Percentiles rank a stretch among this genome's conserved stretches.
These are phyloP conservation scores for Nematocida sp. DNA, from an alignment of 371 early-diverging fungal species.

Conservation along the genomic window DNA sequence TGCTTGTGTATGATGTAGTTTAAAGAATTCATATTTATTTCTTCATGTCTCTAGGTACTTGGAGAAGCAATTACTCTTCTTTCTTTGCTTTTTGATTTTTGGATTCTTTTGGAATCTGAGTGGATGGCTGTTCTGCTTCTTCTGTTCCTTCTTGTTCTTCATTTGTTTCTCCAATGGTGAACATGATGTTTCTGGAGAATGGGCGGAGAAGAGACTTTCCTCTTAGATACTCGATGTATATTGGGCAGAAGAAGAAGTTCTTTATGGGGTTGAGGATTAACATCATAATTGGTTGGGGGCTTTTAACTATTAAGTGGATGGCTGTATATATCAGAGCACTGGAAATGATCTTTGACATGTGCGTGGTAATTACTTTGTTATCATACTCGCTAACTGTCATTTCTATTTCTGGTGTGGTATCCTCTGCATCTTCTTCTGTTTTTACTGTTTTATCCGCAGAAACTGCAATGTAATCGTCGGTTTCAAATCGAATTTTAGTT, in stretches of 20 bases:
- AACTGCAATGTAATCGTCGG: conserved; percentile 51
- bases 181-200: conserved; percentile 65
- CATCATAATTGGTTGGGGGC: conserved; percentile 61
- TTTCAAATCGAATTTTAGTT: conserved; percentile 58
- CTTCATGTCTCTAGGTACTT: neutral
- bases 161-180: conserved; percentile 31
- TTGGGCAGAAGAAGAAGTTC: conserved; percentile 63
- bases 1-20: too few species aligned
- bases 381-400: conserved; percentile 66
- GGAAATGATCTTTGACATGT: conserved; percentile 40
- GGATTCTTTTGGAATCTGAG: conserved; percentile 10
- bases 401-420: conserved; percentile 60
- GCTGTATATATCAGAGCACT: conserved; percentile 54
- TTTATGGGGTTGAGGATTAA: conserved; percentile 59
- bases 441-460: neutral
- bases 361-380: conserved; percentile 55
- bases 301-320: conserved; percentile 59
- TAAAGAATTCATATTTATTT: too few species aligned
- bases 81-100: conserved; percentile 43
- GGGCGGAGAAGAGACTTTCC: conserved; percentile 63
- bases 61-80: conserved; percentile 32
- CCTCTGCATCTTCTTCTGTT: conserved; percentile 45
- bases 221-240: conserved; percentile 63
- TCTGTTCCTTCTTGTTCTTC: conserved; percentile 50
- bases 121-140: neutral